Base-by-base conservation (phyloP, 306 rosid species). In the Nissolia schottii region DNA sequence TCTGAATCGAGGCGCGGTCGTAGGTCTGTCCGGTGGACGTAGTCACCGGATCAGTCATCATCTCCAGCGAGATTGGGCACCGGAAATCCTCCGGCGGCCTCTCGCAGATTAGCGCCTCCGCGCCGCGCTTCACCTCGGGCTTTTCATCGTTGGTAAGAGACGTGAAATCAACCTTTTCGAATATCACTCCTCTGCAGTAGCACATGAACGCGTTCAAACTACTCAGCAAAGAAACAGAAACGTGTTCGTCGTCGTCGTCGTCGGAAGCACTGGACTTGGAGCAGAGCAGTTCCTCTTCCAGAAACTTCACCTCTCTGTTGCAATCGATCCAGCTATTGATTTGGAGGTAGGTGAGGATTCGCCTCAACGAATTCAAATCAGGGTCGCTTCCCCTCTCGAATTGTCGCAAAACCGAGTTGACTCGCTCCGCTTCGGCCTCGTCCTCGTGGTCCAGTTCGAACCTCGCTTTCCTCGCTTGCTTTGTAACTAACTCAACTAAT, bases 1-100 rank as follows among this genome's bases (percentile, higher is more conserved):
- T 83, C 19, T 85, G 74, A 64, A 92, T 92, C 1, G 96, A 85
- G 56, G 46, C 7, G 24, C 96, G 85, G 43, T 89, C 86, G 15
- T 84, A 92, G n/a, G 96, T 89, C 25, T 92, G 97, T n/a, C 97
- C 97, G 1, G 96, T 87, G 1, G 93, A 87, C 1, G 86, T 76
- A 3, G 90, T 92, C 2, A 92, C 97, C 0, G 97, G 97, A 48
- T 89, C 96, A 1, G 70, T 77, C 97, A 92, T 92, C 7, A 86
- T 32, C 65, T 87, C 93, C 0, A 92, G 83, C 3, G 96, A 92
- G 76, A 92, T 89, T 0, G 97, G 96, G 24, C 97, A 89, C 27
- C 82, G 82, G 19, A 87, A 87, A 76, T 92, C 97, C 54, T 82
- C 84, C 1, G 82, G 86, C 57, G 20, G 51, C 51, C 77, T 83